Evolutionary conservation across 208 protist genomes (phyloP), one percentile per base, ranked within the genome.

Genomic region (Crithidia sp.): DNA sequence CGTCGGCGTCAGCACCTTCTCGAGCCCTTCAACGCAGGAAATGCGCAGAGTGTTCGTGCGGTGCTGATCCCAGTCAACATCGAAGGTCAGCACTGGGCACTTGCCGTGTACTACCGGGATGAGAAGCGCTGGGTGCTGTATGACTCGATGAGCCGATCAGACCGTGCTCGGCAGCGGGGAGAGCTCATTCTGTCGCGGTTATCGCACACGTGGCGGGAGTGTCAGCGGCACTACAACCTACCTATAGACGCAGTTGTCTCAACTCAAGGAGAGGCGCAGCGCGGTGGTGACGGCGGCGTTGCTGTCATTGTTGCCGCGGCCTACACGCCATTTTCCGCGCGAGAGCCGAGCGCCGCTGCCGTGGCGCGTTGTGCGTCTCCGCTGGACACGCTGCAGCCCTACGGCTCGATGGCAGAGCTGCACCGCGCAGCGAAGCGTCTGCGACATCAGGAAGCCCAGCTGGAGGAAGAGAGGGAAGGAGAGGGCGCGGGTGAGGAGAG

Each of bases 31-130:
- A 67, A 39, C 14, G 55, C 49, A 3, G 61, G 49, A 5, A 14
- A 67, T 37, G 19, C 49, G 19, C 56, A 49, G 28, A 69, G 55
- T 36, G 84, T 85, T 52, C 87, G 88, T 16, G 81, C 79, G 54
- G 74, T 95, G 43, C 78, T 95, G 17, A 75, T 95, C 14, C 90
- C 90, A 9, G 76, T 95, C 2, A 95, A 95, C 74, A 70, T 93
- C 10, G 83, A 75, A 7, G 81, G 76, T 28, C 78, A 87, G 57
- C 90, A 95, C 80, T 95, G 90, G 88, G 83, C 86, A 5, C 72
- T 95, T n/a, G 90, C 77, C 4, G 90, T 92, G 12, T 74, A 84
- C 19, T 66, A 88, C 67, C 85, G 88, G 58, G 78, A 67, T 3
- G 59, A 73, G 3, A 49, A 58, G 12, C 56, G 72, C 5, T 92